Base-by-base conservation (phyloP, 2,329 filamentous ascomycete genomes). In the Colletotrichum lini region DNA sequence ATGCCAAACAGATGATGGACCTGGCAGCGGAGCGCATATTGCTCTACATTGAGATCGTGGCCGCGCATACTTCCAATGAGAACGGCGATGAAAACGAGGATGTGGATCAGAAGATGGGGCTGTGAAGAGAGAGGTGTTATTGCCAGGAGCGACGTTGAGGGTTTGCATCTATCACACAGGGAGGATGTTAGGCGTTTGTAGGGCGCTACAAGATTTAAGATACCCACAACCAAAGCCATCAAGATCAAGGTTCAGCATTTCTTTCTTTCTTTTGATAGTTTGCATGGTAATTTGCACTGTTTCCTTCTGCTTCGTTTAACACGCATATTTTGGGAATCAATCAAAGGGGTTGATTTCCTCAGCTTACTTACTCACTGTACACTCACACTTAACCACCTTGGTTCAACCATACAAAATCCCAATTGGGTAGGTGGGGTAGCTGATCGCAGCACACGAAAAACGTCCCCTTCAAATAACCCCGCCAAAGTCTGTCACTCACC, bases 11-110 rank as follows among this genome's bases (percentile, higher is more conserved):
- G 10, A 77, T 84, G 16, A 77, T 90, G 72, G 79, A 81, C 13
- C 78, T 82, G 38, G 89, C 87, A 10, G 80, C 80, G 2, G 76
- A 82, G 72, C 82, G 85, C 64, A 80, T 90, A 47, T 74, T 74
- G 42, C 42, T 54, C 6, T 74, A 72, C 44, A 68, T 74, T 12
- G 64, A 74, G 23, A 58, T 67, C 49, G 59, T 73, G 60, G 64
- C 56, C 15, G 57, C 56, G 21, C 62, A 59, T 59, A 42, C 45
- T n/a, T n/a, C 50, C 18, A 49, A 65, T 5, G 58, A 59, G 21
- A 4, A 15, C 6, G 52, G 13, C 0, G 42, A 59, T 15, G 26
- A 23, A 23, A 49, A 70, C 15, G 12, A 60, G 7, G 67, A 70
- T 4, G 30, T 50, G 13, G 70, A 72, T 10, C 38, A 58, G 18